Percentiles rank a stretch among this genome's conserved stretches.
Conservation (phyloP, 2,329 filamentous ascomycete species). For the Camptophora hylomeconis region DNA sequence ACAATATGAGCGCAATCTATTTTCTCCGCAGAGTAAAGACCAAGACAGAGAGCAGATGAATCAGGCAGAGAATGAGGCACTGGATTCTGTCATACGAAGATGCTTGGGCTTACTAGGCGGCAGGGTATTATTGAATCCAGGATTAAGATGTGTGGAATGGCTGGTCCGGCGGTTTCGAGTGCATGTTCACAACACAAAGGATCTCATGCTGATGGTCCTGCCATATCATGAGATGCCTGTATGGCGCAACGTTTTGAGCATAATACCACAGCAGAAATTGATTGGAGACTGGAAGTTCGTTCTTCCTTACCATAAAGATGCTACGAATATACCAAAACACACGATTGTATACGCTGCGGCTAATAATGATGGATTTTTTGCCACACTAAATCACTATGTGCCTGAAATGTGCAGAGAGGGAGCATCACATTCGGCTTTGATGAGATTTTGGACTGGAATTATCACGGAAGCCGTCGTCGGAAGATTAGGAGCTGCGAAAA, state of each 20-base stretch:
- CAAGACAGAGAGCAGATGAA: slow-evolving; percentile 82
- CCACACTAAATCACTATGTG: slow-evolving; percentile 64
- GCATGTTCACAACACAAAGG: slow-evolving; percentile 77
- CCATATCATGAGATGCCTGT: slow-evolving; percentile 81
- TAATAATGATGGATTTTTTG: slow-evolving; percentile 63
- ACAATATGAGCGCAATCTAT: slow-evolving; percentile 63
- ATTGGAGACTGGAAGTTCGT: slow-evolving; percentile 71
- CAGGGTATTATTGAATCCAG: slow-evolving; percentile 69
- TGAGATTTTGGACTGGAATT: slow-evolving; percentile 85
- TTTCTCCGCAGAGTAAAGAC: slow-evolving; percentile 83
- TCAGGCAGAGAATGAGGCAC: slow-evolving; percentile 62
- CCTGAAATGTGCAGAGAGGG: slow-evolving; percentile 58
- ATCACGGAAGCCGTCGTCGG: slow-evolving; percentile 74
- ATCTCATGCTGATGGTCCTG: slow-evolving; percentile 71
- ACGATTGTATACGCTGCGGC: slow-evolving; percentile 73
- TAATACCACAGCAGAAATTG: slow-evolving; percentile 59
- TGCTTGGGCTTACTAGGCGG: slow-evolving; percentile 73
- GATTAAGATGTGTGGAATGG: slow-evolving; percentile 89
- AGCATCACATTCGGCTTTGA: slow-evolving; percentile 61
- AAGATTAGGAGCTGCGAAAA: slow-evolving; percentile 64
- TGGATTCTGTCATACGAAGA: slow-evolving; percentile 64
- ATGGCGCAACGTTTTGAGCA: slow-evolving; percentile 76
- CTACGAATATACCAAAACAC: slow-evolving; percentile 64
- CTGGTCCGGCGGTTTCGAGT: slow-evolving; percentile 79
- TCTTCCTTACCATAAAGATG: slow-evolving; percentile 67